These are phyloP conservation scores for Trichoderma endophyticum DNA, from an alignment of 2,329 filamentous ascomycete species.

Conservation along the genomic window DNA sequence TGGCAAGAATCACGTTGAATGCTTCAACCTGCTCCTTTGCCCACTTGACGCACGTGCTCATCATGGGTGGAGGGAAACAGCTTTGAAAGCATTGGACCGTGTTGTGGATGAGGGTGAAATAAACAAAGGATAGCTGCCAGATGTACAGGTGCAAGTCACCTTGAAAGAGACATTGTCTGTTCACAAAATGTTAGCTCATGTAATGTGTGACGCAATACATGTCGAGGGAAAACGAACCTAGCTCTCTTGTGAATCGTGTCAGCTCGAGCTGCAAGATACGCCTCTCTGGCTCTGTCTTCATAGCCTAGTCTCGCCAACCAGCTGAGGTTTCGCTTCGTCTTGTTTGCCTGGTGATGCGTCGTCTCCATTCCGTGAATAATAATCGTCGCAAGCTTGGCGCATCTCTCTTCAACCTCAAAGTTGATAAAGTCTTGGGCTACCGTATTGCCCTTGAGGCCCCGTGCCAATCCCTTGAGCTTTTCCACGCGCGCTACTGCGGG, in stretches of 20 bases:
- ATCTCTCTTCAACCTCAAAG: slow-evolving; percentile 84
- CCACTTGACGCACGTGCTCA: slow-evolving; percentile 96
- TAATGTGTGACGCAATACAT: not conserved
- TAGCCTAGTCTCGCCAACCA: slow-evolving; percentile 87
- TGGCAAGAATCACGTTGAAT: slow-evolving; percentile 77
- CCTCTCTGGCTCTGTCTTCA: slow-evolving; percentile 83
- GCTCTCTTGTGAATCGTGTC: slow-evolving; percentile 77
- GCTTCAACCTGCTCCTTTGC: slow-evolving; percentile 92
- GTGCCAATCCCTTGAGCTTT: slow-evolving; percentile 74
- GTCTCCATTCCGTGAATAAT: slow-evolving; percentile 75
- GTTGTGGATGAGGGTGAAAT: slow-evolving; percentile 91
- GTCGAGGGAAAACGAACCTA: slow-evolving; percentile 51
- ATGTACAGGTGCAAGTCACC: slow-evolving; percentile 91
- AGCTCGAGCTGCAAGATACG: slow-evolving; percentile 77
- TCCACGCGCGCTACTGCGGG: slow-evolving; percentile 80
- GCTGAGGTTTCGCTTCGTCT: slow-evolving; percentile 75
- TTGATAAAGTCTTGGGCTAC: slow-evolving; percentile 90
- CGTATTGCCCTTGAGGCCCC: slow-evolving; percentile 77
- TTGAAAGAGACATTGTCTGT: slow-evolving; percentile 89
- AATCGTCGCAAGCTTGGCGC: slow-evolving; percentile 70
- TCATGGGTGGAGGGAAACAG: slow-evolving; percentile 82
- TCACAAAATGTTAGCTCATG: not conserved
- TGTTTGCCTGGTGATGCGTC: slow-evolving; percentile 70
- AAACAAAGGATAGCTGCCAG: slow-evolving; percentile 91
- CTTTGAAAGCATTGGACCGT: slow-evolving; percentile 84